Conservation (phyloP, 164 flowering plant species). For the Vitis rupestris region DNA sequence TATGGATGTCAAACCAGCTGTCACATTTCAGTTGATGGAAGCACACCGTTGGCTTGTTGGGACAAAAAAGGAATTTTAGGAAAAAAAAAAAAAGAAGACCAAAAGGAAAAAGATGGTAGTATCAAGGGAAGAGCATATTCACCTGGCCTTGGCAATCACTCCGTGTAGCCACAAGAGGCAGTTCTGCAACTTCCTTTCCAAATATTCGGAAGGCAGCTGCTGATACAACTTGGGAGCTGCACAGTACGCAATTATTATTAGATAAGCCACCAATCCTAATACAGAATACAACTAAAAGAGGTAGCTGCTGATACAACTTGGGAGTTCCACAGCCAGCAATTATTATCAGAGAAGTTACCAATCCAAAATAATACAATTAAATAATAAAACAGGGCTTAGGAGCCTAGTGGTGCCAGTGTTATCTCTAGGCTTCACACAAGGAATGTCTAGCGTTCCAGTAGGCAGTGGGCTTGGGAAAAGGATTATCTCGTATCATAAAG, state of each 20-base stretch:
- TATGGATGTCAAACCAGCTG: background rate
- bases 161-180: slow-evolving; percentile 72
- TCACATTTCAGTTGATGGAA: background rate
- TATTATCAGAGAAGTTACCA: no score
- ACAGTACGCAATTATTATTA: background rate
- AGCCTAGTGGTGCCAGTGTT: no score
- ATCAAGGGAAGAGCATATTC: background rate
- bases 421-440: no score
- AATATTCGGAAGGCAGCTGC: slow-evolving; percentile 55
- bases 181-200: slow-evolving; percentile 57
- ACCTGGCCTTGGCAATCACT: slow-evolving; percentile 50
- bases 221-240: slow-evolving; percentile 53
- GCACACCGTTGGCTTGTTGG: no score
- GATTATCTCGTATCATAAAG: no score
- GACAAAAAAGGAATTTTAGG: no score
- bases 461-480: no score
- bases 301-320: no score
- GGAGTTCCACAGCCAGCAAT: no score
- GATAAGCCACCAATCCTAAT: background rate
- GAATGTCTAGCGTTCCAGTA: no score
- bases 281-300: background rate
- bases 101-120: background rate
- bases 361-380: no score
- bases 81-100: background rate
- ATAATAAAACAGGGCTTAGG: no score